Conservation (phyloP, 2,329 filamentous ascomycete species). For the Ilyonectria robusta region DNA sequence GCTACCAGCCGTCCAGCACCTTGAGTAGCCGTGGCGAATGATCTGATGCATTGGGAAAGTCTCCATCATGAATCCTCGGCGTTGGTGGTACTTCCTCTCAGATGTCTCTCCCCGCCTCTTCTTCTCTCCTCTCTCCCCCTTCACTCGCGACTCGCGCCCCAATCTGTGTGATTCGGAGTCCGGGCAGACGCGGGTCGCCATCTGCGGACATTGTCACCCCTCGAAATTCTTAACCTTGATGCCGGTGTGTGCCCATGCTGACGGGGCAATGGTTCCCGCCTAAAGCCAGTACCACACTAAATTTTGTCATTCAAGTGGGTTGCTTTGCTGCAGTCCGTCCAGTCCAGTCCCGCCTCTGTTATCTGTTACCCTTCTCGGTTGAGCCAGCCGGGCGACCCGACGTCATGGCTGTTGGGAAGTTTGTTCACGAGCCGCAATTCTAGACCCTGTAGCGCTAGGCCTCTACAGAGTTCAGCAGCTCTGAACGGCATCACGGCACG, state of each 20-base stretch:
- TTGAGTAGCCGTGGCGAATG: conserved; percentile 13
- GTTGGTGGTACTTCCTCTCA: conserved; percentile 15
- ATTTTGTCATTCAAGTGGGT: conserved; percentile 9
- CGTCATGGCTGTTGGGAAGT: conserved; percentile 19
- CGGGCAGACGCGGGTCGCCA: conserved; percentile 9
- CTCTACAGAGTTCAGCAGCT: neutral
- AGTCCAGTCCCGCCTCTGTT: neutral
- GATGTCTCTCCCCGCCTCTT: conserved; percentile 12
- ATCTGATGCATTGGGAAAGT: conserved; percentile 28
- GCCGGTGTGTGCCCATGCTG: conserved; percentile 19
- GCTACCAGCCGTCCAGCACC: conserved; percentile 9
- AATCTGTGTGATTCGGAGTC: conserved; percentile 6
- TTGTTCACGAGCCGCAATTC: neutral
- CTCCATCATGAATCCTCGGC: conserved; percentile 20
- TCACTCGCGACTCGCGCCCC: neutral
- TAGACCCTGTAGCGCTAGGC: conserved; percentile 1
- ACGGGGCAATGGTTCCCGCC: conserved; percentile 27
- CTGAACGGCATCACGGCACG: conserved; percentile 2
- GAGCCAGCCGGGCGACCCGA: conserved; percentile 15
- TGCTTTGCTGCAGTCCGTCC: neutral
- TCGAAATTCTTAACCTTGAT: conserved; percentile 6
- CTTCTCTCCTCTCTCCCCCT: conserved; percentile 5
- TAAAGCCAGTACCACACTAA: conserved; percentile 1
- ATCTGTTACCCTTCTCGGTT: conserved; percentile 14
- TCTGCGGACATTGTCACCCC: neutral